These are phyloP conservation scores for Candida nitratophila DNA, from an alignment of 805 yeast genomes.

Conservation along the genomic window DNA sequence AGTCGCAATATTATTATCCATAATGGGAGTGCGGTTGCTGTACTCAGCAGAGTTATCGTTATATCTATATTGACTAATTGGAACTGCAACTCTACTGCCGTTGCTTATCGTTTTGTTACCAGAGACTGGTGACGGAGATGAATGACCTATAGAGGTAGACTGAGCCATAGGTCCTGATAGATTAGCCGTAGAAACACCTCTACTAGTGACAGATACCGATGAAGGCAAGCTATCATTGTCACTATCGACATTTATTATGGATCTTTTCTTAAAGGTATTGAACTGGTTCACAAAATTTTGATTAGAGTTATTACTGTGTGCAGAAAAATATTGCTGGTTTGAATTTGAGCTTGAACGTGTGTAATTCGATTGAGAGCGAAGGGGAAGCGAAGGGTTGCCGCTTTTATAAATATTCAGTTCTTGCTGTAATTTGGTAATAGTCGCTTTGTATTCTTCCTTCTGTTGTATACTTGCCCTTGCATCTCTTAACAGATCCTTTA, in stretches of 20 bases:
- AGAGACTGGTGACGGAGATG: not conserved
- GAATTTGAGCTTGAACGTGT: not conserved
- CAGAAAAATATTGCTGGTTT: not conserved
- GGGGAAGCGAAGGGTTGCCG: no score
- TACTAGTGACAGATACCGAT: no score
- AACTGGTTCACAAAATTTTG: not conserved
- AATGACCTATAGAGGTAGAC: not conserved
- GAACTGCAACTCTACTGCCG: no score
- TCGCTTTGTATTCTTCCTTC: constrained; percentile 3
- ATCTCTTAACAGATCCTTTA: constrained; percentile 7
- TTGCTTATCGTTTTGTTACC: not conserved
- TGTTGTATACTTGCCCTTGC: constrained; percentile 8
- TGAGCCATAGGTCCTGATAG: not conserved
- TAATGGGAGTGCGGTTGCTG: no score
- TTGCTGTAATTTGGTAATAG: not conserved
- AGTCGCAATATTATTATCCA: not conserved
- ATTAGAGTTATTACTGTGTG: not conserved
- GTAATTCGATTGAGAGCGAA: not conserved
- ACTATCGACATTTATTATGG: no score
- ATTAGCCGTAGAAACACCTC: no score
- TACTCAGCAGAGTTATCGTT: no score
- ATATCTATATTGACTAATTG: no score
- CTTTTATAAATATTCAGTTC: not conserved
- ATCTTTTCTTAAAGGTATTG: no score
- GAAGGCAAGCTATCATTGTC: no score